phyloP scores from a whole-genome alignment of 106 monocot genomes.

The Hemerocallis citrina region DNA sequence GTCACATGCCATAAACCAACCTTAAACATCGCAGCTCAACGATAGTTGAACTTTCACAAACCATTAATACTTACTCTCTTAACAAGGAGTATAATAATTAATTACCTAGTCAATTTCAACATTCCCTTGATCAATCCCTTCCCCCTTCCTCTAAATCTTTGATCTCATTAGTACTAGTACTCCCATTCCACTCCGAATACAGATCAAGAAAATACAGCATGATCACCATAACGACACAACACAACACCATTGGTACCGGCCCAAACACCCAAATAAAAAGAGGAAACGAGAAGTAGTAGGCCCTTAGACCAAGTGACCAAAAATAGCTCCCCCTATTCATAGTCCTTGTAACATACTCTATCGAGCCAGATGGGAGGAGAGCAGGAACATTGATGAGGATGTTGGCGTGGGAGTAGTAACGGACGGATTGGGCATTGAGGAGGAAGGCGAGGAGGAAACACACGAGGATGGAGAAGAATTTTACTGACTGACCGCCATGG shows the following conservation, averaged over 20 bases:
- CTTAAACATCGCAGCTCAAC: not conserved
- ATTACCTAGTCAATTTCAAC: not conserved
- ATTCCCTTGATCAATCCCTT: not conserved
- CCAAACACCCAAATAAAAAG: constrained; percentile 76
- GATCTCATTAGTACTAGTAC: too few relatives aligned
- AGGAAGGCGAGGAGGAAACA: constrained; percentile 81
- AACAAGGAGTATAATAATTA: not conserved
- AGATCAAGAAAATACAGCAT: constrained; percentile 61
- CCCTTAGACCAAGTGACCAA: constrained; percentile 69
- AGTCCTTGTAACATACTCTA: constrained; percentile 35
- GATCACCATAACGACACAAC: constrained; percentile 30
- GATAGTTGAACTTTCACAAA: not conserved
- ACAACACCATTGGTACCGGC: constrained; percentile 45
- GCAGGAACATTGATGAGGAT: constrained; percentile 60
- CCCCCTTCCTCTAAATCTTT: not conserved
- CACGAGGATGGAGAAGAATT: constrained; percentile 57
- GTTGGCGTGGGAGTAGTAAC: constrained; percentile 81
- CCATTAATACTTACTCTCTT: too few relatives aligned
- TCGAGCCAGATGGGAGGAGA: not conserved
- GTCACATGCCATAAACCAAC: too few relatives aligned
- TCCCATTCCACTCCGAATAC: constrained; percentile 5
- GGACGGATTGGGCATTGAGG: constrained; percentile 53
- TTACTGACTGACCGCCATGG: constrained; percentile 19
- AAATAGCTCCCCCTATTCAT: constrained; percentile 56
- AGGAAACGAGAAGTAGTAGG: constrained; percentile 76